Base-by-base conservation (phyloP, 1,284 basidiomycete genomes). In the Cutaneotrichosporon dermatis region DNA sequence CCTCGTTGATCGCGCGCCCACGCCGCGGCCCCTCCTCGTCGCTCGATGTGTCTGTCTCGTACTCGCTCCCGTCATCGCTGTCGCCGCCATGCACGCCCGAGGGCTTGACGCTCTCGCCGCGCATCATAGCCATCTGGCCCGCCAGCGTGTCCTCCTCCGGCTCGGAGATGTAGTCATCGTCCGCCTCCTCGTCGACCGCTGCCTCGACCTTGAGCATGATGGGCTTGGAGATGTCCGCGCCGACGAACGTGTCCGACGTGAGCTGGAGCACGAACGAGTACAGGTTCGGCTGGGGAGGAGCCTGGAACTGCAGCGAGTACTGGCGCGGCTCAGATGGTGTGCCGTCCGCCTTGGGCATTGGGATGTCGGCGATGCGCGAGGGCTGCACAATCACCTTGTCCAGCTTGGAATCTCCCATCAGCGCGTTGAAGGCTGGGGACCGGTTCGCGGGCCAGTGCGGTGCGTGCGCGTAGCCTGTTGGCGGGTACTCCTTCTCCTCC, bases 91-190 rank as follows among this genome's bases (percentile, higher is more conserved):
- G 74, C 39, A 76, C 73, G 16, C 64, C 68, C 0, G 70, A 75
- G 62, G 81, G 85, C 83, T 93, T 95, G 57, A 98, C 93, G 42
- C 85, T 76, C 12, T 88, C 89, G 5, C 96, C 96, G 55, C 91
- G 87, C 92, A 99, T 95, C 53, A 88, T 84, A 3, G 95, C 94
- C 93, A 99, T 97, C 81, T 99, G 96, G 4, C 96, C 96, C 3
- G 94, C 96, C 50, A 99, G 80, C 33, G 87, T 85, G 77, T 96
- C 94, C 78, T 97, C 94, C 51, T 97, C 94, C 0, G 93, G 93
- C 57, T 96, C 93, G 0, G 91, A 95, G 63, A 97, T 97, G 60
- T 94, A 92, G 71, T 95, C 92, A 59, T 83, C 81, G 8, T 79
- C 81, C 11, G 86, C 79, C 4, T 80, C 81, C 13, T 87, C 80